These are phyloP conservation scores for Amoebophrya sp. DNA, from an alignment of 169 alveolate species.

Conservation along the genomic window DNA sequence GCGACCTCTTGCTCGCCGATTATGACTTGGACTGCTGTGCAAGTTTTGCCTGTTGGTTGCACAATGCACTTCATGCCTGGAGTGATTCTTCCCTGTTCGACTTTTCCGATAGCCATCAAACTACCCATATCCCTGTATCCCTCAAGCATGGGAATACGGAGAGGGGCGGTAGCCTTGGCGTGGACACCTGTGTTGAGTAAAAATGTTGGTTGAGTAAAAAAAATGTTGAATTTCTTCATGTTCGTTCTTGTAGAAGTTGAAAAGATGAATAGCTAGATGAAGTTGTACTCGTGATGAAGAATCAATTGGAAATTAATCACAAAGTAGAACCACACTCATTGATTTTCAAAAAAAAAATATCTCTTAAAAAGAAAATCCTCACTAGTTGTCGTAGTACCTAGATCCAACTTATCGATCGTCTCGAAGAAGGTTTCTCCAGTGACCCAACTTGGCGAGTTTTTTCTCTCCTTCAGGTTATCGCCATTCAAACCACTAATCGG, in stretches of 20 bases:
- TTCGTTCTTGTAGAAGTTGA: conserved; percentile 72
- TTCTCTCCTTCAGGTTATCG: conserved; percentile 80
- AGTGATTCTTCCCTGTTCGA: conserved; percentile 62
- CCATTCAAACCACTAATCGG: conserved; percentile 97
- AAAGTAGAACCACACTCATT: background rate
- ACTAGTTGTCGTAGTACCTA: conserved; percentile 65
- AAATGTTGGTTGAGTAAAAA: too few relatives aligned
- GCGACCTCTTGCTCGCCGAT: conserved; percentile 52
- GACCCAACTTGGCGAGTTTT: conserved; percentile 64
- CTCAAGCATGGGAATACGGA: conserved; percentile 79
- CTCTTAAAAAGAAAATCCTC: conserved; percentile 67
- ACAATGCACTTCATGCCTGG: conserved; percentile 49
- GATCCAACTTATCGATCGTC: conserved; percentile 60
- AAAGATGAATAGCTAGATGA: conserved; percentile 61
- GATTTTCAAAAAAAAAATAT: conserved; percentile 62
- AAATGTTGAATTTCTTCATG: conserved; percentile 66
- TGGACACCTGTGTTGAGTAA: conserved; percentile 53
- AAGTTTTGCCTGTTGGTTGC: conserved; percentile 36
- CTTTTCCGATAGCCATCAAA: conserved; percentile 79
- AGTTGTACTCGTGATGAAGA: conserved; percentile 48
- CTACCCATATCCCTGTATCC: conserved; percentile 83
- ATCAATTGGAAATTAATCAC: background rate
- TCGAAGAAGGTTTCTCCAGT: conserved; percentile 70
- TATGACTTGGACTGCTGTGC: conserved; percentile 33
- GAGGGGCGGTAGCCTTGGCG: conserved; percentile 66